Percentiles rank a stretch among this genome's conserved stretches.
phyloP scores from a whole-genome alignment of 1,284 basidiomycete species.

The Schizophyllum amplum region DNA sequence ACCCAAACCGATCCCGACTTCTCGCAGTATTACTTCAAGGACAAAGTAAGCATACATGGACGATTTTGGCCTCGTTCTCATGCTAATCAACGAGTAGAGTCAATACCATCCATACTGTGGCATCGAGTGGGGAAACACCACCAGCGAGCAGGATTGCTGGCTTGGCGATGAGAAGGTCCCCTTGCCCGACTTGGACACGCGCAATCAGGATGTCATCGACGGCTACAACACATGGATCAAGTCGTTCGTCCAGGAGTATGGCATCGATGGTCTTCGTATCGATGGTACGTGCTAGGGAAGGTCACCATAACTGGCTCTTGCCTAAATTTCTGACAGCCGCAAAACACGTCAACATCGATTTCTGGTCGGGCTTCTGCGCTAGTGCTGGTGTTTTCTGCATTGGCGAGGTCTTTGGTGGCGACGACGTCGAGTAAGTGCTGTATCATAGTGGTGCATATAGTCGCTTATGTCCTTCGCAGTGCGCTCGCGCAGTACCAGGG shows the following conservation, averaged over 20 bases:
- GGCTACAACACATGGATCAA: constrained; percentile 57
- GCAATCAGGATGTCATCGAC: constrained; percentile 46
- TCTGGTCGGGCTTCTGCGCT: constrained; percentile 64
- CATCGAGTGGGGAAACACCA: constrained; percentile 55
- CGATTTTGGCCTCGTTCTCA: constrained; percentile 2
- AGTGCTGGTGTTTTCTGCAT: constrained; percentile 77
- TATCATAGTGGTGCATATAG: not conserved
- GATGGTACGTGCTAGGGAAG: constrained; percentile 52
- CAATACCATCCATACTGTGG: constrained; percentile 61
- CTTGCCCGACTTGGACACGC: constrained; percentile 68
- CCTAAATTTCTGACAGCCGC: constrained; percentile 7
- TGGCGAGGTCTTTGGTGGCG: constrained; percentile 62
- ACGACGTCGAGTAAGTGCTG: constrained; percentile 41
- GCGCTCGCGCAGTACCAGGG: constrained; percentile 38
- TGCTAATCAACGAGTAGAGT: constrained; percentile 21
- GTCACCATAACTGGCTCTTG: constrained; percentile 3
- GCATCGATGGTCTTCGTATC: constrained; percentile 67
- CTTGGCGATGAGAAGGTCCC: constrained; percentile 61
- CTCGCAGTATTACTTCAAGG: constrained; percentile 53
- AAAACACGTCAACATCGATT: constrained; percentile 57
- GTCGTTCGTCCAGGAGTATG: constrained; percentile 52
- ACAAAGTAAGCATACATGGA: constrained; percentile 27
- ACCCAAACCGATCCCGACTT: constrained; percentile 47
- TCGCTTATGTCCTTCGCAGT: constrained; percentile 14
- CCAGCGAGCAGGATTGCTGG: constrained; percentile 68